Evolutionary conservation across 257 asterid species (phyloP), one percentile per base, ranked within the genome.

Genomic region (Solanum virginianum): DNA sequence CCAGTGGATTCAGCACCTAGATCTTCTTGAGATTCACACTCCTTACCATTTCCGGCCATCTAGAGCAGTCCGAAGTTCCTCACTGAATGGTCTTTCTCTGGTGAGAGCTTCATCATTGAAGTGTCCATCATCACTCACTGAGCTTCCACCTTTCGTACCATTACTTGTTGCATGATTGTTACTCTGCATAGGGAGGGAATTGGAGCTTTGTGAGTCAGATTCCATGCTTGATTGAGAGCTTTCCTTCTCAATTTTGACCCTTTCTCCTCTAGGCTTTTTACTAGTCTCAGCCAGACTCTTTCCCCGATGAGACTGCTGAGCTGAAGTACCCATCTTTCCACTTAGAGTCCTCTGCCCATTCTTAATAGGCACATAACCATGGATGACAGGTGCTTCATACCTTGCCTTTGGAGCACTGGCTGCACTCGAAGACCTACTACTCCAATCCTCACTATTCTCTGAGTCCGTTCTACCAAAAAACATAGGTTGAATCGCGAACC

Each of bases 211-310:
- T 83, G 91, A 95, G 93, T 95, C 98, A 90, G 98, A 94, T 85
- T 94, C 99, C 95, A 94, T 68, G 91, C 98, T 94, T 94, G 98
- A 95, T 89, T 89, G 97, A 90, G 97, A 93, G 93, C 89, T 91
- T 88, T 92, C 97, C 90, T 91, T 92, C 95, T 94, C 95, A 87
- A 90, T 92, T 91, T 93, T 94, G 95, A 92, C 93, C 92, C 88
- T 43, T 56, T 88, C 92, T 53, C 94, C 94, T 89, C 91, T 91
- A 86, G 89, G 89, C 89, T 92, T 95, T 89, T 93, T 95, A 88
- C 85, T 75, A 56, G 83, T 83, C 82, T 89, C 93, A 22, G 62
- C 82, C 80, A 65, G 87, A 45, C 85, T 89, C 86, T 91, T 92
- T 24, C 92, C 91, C 81, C 80, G 90, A 81, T 84, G 90, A 85